These are phyloP conservation scores for Aspergillus novofumigatus DNA, from an alignment of 2,329 filamentous ascomycete species.

Conservation along the genomic window DNA sequence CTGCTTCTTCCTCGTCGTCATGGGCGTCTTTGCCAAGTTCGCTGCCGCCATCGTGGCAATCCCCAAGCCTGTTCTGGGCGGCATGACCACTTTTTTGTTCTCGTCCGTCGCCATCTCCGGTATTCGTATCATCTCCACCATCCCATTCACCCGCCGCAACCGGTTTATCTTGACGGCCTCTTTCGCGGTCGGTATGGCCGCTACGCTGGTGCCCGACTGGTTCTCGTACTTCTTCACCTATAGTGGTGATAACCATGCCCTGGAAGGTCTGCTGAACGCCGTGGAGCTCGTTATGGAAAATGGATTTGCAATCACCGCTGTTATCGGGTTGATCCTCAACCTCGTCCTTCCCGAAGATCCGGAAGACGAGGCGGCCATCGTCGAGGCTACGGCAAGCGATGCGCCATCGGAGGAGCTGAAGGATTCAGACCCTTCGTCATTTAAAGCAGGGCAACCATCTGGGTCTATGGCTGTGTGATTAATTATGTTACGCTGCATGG, in stretches of 20 bases:
- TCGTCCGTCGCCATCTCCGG: slow-evolving; percentile 62
- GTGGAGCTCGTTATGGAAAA: slow-evolving; percentile 67
- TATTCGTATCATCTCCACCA: slow-evolving; percentile 60
- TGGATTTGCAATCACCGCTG: slow-evolving; percentile 60
- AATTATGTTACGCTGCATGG: background rate
- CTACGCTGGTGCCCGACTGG: slow-evolving; percentile 47
- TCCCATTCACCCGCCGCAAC: slow-evolving; percentile 61
- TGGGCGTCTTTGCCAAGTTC: slow-evolving; percentile 69
- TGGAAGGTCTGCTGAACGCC: slow-evolving; percentile 53
- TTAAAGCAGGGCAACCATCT: background rate
- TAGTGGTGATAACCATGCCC: slow-evolving; percentile 58
- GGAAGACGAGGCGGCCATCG: slow-evolving; percentile 54
- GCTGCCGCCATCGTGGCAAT: slow-evolving; percentile 65
- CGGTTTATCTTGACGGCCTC: slow-evolving; percentile 62
- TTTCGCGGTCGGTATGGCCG: slow-evolving; percentile 57
- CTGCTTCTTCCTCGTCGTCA: slow-evolving; percentile 62
- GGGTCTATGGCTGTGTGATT: background rate
- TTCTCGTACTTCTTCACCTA: slow-evolving; percentile 47
- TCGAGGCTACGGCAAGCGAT: slow-evolving; percentile 22
- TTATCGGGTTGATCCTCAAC: slow-evolving; percentile 70
- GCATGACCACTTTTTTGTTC: slow-evolving; percentile 62
- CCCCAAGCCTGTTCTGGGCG: slow-evolving; percentile 47
- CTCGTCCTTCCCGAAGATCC: slow-evolving; percentile 68
- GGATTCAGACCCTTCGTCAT: background rate
- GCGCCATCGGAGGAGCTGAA: slow-evolving; percentile 7